Evolutionary conservation across 2,329 filamentous ascomycete species (phyloP).

Genomic region (Aulographum hederae): DNA sequence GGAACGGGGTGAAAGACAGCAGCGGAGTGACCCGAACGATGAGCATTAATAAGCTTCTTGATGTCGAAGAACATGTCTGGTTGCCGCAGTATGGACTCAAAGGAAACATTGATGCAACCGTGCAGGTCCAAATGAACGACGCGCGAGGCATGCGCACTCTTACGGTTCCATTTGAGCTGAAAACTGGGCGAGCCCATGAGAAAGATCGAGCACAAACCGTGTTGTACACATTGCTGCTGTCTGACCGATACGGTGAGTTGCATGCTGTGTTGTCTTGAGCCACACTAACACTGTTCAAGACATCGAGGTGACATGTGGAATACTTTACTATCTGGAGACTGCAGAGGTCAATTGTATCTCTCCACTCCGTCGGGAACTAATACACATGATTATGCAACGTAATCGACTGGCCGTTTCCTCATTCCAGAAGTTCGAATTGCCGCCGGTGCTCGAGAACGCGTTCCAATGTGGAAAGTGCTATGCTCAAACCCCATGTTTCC

Average conservation of each 20-base stretch:
- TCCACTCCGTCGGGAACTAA: slow-evolving; percentile 68
- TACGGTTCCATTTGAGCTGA: slow-evolving; percentile 86
- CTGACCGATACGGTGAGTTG: slow-evolving; percentile 60
- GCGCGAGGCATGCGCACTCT: slow-evolving; percentile 47
- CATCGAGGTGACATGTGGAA: slow-evolving; percentile 72
- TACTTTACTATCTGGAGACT: slow-evolving; percentile 89
- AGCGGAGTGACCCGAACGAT: slow-evolving; percentile 60
- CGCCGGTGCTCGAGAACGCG: slow-evolving; percentile 68
- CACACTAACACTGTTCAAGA: slow-evolving; percentile 29
- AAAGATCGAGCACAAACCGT: slow-evolving; percentile 86
- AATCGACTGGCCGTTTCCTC: slow-evolving; percentile 79
- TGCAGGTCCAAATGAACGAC: slow-evolving; percentile 69
- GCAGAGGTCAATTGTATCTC: slow-evolving; percentile 75
- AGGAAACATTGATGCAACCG: slow-evolving; percentile 92
- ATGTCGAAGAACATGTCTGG: slow-evolving; percentile 97
- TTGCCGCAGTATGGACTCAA: slow-evolving; percentile 95
- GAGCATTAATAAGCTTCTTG: slow-evolving; percentile 82
- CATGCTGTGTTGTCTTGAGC: neutral
- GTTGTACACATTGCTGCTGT: slow-evolving; percentile 79
- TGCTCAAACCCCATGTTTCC: slow-evolving; percentile 76
- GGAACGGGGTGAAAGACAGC: too few relatives aligned
- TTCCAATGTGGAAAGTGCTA: slow-evolving; percentile 69
- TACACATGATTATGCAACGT: slow-evolving; percentile 92
- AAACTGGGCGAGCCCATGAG: slow-evolving; percentile 65
- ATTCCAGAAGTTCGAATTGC: slow-evolving; percentile 63